Conservation (phyloP, 805 yeast genomes). For the Lipomyces lipofer region DNA sequence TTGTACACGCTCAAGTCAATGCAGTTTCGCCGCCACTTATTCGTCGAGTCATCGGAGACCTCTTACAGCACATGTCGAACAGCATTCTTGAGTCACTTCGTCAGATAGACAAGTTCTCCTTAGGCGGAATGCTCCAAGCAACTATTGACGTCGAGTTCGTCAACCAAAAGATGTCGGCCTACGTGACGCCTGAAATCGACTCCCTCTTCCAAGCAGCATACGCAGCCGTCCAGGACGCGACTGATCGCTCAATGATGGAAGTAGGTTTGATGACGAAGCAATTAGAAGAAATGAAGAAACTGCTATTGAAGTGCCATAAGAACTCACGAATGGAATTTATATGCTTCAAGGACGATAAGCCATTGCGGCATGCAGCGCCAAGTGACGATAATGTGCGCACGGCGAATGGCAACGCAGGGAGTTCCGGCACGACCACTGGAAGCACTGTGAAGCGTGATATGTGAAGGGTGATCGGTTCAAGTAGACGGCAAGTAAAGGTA, state of each 20-base stretch:
- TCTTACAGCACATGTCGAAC: constrained; percentile 45
- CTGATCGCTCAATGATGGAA: constrained; percentile 19
- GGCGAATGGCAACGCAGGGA: too few species aligned
- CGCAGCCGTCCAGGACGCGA: constrained; percentile 28
- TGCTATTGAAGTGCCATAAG: constrained; percentile 22
- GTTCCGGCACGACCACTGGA: too few species aligned
- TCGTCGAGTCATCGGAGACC: constrained; percentile 47
- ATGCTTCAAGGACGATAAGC: constrained; percentile 25
- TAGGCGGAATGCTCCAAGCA: constrained; percentile 52
- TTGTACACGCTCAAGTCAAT: constrained; percentile 53
- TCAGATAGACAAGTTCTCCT: constrained; percentile 48
- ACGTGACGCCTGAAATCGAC: constrained; percentile 23
- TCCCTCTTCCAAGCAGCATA: constrained; percentile 21
- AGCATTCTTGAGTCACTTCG: constrained; percentile 45
- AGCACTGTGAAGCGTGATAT: too few species aligned
- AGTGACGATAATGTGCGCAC: too few species aligned
- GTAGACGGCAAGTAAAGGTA: too few species aligned
- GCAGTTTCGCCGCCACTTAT: constrained; percentile 52
- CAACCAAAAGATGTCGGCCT: constrained; percentile 27
- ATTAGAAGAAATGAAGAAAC: constrained; percentile 28
- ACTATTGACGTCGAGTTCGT: constrained; percentile 57
- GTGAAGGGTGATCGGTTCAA: too few species aligned
- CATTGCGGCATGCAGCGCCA: too few species aligned
- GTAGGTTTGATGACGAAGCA: constrained; percentile 24
- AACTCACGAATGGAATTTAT: constrained; percentile 25